phyloP scores from a whole-genome alignment of 345 rosid species.

The Iberis pinnata region DNA sequence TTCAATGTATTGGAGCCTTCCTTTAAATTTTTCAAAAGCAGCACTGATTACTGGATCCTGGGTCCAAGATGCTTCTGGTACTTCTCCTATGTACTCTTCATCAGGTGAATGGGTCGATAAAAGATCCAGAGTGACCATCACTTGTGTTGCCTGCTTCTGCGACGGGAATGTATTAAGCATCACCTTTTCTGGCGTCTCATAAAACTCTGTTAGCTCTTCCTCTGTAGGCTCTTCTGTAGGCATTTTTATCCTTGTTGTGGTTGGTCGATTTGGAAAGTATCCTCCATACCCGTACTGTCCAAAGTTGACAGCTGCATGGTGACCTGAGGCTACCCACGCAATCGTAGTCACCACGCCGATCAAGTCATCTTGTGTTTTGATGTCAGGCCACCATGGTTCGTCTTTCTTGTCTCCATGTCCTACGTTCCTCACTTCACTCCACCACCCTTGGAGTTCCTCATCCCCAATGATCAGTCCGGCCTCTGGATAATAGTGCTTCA shows the following conservation, averaged over 20 bases:
- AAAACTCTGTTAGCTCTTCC: slow-evolving; percentile 24
- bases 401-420: slow-evolving; percentile 34
- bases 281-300: slow-evolving; percentile 35
- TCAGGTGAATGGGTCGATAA: slow-evolving; percentile 31
- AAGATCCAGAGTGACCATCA: slow-evolving; percentile 32
- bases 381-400: slow-evolving; percentile 35
- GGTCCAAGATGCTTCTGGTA: slow-evolving; percentile 22
- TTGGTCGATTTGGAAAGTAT: slow-evolving; percentile 34
- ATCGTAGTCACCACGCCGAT: slow-evolving; percentile 24
- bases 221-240: slow-evolving; percentile 28
- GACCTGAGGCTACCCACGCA: slow-evolving; percentile 34
- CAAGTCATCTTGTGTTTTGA: slow-evolving; percentile 29
- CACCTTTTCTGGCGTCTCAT: slow-evolving; percentile 20
- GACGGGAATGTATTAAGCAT: slow-evolving; percentile 27
- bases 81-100: slow-evolving; percentile 32
- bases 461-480: slow-evolving; percentile 14
- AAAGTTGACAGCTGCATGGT: slow-evolving; percentile 35
- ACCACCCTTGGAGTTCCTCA: slow-evolving; percentile 31
- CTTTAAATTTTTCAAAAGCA: slow-evolving; percentile 27
- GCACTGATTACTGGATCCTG: slow-evolving; percentile 20
- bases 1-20: slow-evolving; percentile 25
- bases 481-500: slow-evolving; percentile 24
- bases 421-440: slow-evolving; percentile 26
- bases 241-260: slow-evolving; percentile 24
- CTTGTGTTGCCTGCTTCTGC: slow-evolving; percentile 30